A percentile compares a stretch with the other conserved stretches of the same genome.
Conservation (phyloP, 371 early-diverging fungal species). For the Syncephalastrum racemosum region DNA sequence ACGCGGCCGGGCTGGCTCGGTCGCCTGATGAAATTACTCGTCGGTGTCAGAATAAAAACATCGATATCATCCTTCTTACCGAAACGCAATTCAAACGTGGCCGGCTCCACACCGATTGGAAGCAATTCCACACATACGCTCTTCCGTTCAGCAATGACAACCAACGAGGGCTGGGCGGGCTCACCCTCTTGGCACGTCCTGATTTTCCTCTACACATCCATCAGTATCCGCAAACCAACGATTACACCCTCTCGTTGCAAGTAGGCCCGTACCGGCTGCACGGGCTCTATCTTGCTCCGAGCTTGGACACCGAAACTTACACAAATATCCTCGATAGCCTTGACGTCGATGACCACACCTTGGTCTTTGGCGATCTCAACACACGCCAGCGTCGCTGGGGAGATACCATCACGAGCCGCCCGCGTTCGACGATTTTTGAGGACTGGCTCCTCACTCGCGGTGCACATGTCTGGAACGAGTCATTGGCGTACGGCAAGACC, state of each 20-base stretch:
- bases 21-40: no score
- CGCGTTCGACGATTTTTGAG: not conserved
- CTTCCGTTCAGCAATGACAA: not conserved
- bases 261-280: slow-evolving; percentile 10
- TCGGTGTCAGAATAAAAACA: no score
- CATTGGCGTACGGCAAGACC: slow-evolving; percentile 5
- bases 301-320: not conserved
- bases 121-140: slow-evolving; percentile 10
- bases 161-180: not conserved
- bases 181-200: slow-evolving; percentile 7
- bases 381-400: slow-evolving; percentile 1
- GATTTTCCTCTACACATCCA: slow-evolving; percentile 10
- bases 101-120: not conserved
- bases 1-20: no score
- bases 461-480: slow-evolving; percentile 13
- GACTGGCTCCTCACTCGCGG: slow-evolving; percentile 5
- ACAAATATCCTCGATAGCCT: no score
- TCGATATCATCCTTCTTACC: slow-evolving; percentile 9
- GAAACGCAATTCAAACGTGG: slow-evolving; percentile 9
- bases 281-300: slow-evolving; percentile 2
- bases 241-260: slow-evolving; percentile 1
- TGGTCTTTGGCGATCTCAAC: slow-evolving; percentile 9
- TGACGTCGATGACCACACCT: no score
- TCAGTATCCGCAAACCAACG: not conserved
- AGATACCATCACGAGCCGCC: not conserved